Conservation (phyloP, 73 alveolate genomes). For the Paramecium sonneborni region DNA sequence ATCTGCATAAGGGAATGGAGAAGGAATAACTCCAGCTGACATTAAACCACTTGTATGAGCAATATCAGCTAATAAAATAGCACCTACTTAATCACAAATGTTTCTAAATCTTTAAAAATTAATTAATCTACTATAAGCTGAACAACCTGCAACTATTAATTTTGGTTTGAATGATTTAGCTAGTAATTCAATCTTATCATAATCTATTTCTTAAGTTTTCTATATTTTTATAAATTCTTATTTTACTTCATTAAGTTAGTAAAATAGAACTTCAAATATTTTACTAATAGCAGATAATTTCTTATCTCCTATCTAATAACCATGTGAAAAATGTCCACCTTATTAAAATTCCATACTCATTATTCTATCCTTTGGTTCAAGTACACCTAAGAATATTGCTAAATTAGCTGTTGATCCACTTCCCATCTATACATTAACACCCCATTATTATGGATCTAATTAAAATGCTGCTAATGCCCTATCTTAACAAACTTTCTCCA, state of each 20-base stretch:
- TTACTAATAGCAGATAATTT: conserved; percentile 72
- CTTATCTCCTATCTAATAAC: conserved; percentile 71
- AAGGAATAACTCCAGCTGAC: conserved; percentile 71
- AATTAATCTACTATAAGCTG: conserved; percentile 77
- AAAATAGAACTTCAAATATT: conserved; percentile 69
- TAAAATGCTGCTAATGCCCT: conserved; percentile 78
- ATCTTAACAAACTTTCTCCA: conserved; percentile 72
- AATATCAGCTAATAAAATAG: conserved; percentile 75
- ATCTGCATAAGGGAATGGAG: conserved; percentile 84
- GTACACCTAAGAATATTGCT: conserved; percentile 73
- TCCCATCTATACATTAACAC: conserved; percentile 76
- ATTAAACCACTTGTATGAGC: conserved; percentile 80
- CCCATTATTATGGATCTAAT: conserved; percentile 77
- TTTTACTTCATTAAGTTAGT: conserved; percentile 36
- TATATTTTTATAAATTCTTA: not conserved
- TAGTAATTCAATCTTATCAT: conserved; percentile 70
- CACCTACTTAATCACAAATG: conserved; percentile 80
- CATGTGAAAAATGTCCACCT: conserved; percentile 90
- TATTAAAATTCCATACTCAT: conserved; percentile 78
- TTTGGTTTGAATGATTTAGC: conserved; percentile 81
- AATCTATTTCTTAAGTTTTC: conserved; percentile 80
- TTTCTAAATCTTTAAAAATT: conserved; percentile 80
- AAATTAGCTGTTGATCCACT: conserved; percentile 84
- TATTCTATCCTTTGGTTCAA: conserved; percentile 74
- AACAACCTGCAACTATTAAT: conserved; percentile 80